These are phyloP conservation scores for Lotmaria passim DNA, from an alignment of 208 protist species.

Conservation along the genomic window DNA sequence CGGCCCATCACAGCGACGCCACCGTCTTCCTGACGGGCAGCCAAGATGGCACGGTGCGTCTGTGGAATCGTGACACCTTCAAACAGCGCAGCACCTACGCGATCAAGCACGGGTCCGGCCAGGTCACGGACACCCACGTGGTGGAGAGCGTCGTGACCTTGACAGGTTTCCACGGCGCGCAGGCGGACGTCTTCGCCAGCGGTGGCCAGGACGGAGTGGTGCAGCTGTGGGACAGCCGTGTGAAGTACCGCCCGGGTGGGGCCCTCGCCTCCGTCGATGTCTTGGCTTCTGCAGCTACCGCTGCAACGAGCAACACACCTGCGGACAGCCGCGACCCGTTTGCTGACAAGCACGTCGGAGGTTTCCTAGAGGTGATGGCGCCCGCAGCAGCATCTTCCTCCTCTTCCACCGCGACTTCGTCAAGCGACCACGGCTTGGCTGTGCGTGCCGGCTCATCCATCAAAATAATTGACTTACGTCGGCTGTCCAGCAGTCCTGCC, in stretches of 20 bases:
- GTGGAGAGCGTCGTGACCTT: conserved; percentile 69
- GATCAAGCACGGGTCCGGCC: conserved; percentile 77
- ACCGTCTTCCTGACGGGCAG: conserved; percentile 61
- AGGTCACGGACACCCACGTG: conserved; percentile 70
- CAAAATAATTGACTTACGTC: conserved; percentile 61
- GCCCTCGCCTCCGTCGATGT: conserved; percentile 48
- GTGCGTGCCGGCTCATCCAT: conserved; percentile 49
- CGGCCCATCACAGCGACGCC: conserved; percentile 40
- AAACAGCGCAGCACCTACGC: conserved; percentile 60
- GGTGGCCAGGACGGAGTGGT: conserved; percentile 74
- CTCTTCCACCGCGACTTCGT: not conserved
- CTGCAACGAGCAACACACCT: not conserved
- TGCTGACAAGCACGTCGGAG: conserved; percentile 69
- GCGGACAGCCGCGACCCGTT: conserved; percentile 8
- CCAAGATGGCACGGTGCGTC: conserved; percentile 77
- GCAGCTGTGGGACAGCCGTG: conserved; percentile 75
- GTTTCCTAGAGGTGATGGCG: conserved; percentile 52
- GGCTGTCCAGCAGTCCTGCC: conserved; percentile 12
- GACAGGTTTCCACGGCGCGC: conserved; percentile 11
- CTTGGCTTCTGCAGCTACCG: conserved; percentile 23
- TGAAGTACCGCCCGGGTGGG: conserved; percentile 74
- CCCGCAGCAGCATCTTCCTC: not conserved
- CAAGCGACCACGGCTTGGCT: conserved; percentile 36
- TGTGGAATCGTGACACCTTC: conserved; percentile 55
- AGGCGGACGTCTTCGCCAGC: conserved; percentile 61